A percentile compares a stretch with the other conserved stretches of the same genome.
phyloP scores from a whole-genome alignment of 1,284 basidiomycete genomes.

The Puccinia hordei region DNA sequence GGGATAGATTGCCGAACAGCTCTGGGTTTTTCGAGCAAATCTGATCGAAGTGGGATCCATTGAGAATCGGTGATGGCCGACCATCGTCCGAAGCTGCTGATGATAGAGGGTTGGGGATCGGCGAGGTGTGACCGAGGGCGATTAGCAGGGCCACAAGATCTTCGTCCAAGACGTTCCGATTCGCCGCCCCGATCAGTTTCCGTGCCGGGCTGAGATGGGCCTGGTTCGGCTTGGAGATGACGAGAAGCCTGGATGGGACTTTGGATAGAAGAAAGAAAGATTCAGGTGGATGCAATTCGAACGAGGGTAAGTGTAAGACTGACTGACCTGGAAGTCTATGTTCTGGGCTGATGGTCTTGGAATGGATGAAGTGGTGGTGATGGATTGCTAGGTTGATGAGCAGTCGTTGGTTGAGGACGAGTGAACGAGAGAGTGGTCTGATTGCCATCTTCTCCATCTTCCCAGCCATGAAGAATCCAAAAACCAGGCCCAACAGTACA shows the following conservation, averaged over 20 bases:
- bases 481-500: no score
- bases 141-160: neutral
- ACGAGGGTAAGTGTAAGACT: no score
- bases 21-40: neutral
- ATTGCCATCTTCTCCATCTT: no score
- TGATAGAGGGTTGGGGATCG: neutral
- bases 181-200: neutral
- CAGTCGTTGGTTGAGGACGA: no score
- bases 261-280: neutral
- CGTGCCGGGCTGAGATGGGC: neutral
- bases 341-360: no score
- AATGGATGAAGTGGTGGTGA: no score
- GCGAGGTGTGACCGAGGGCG: neutral
- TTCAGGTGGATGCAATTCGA: neutral
- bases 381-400: no score
- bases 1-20: neutral
- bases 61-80: neutral
- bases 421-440: no score
- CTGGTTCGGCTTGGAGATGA: neutral
- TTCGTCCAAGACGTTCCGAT: neutral
- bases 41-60: conserved; percentile 1
- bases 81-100: no score
- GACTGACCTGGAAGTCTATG: no score
- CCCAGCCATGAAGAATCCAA: no score
- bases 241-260: neutral